Conservation (phyloP, 768 basidiomycete species). For the Boletus barrowsii region DNA sequence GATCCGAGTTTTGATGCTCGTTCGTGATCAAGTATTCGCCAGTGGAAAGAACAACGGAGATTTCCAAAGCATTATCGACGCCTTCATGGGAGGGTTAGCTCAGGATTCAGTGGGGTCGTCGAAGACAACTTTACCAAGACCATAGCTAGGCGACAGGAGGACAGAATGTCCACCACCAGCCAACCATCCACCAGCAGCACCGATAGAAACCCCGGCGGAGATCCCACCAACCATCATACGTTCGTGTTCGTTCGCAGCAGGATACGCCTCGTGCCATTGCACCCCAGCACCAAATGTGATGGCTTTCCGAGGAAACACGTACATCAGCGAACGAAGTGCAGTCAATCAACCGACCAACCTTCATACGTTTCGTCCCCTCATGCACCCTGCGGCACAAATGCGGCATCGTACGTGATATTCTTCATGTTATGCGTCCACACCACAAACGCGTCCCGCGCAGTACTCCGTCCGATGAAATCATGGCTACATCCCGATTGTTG, state of each 20-base stretch:
- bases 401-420: constrained; percentile 32
- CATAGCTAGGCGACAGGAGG: constrained; percentile 36
- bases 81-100: constrained; percentile 27
- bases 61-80: constrained; percentile 49
- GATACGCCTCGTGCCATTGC: constrained; percentile 47
- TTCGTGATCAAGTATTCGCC: constrained; percentile 42
- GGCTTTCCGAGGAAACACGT: constrained; percentile 7
- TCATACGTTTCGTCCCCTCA: constrained; percentile 4
- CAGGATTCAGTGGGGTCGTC: not conserved
- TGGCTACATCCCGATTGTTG: constrained; percentile 20
- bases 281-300: constrained; percentile 41
- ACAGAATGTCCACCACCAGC: constrained; percentile 49
- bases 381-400: constrained; percentile 34
- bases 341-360: constrained; percentile 5
- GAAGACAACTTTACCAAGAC: constrained; percentile 36
- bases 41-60: constrained; percentile 42
- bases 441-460: constrained; percentile 36
- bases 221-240: constrained; percentile 45
- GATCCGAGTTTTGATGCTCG: constrained; percentile 39
- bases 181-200: constrained; percentile 50
- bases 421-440: constrained; percentile 43
- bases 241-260: constrained; percentile 34
- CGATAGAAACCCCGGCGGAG: constrained; percentile 39
- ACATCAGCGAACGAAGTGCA: not conserved
- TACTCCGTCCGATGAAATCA: constrained; percentile 39